Base-by-base conservation (phyloP, 768 basidiomycete genomes). In the Antrodiella citrinella region DNA sequence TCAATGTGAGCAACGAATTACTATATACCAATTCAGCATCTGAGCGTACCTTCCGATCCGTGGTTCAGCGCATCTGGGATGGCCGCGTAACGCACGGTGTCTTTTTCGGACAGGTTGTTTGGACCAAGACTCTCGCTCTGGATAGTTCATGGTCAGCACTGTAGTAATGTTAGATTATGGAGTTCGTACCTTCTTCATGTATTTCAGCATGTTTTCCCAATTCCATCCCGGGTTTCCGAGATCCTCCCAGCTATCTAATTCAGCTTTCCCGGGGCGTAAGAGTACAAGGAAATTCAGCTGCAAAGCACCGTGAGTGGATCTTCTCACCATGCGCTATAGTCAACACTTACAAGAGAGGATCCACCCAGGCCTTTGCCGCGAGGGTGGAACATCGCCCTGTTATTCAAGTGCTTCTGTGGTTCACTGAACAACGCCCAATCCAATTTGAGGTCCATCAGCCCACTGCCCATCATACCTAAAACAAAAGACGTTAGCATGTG, bases 161-260 rank as follows among this genome's bases (percentile, higher is more conserved):
- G n/a, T n/a, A n/a, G n/a, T n/a, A n/a, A n/a, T n/a, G n/a, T n/a
- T n/a, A n/a, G n/a, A n/a, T n/a, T n/a, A n/a, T n/a, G 30, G 7
- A 35, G 15, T 15, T 35, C 30, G 15, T 7, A 35, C 30, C 49
- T 57, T 59, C 48, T 57, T 63, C 30, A 52, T 42, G 41, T 65
- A 64, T 19, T 58, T 54, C 3, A 56, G 44, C 13, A 58, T 45
- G 30, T 43, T 47, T 3, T 53, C 51, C 61, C 59, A 64, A 48
- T 59, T 58, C 63, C 64, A 65, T 0, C 62, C 61, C 7, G 55
- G 48, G 22, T 60, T 62, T 2, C 63, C 64, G 0, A 64, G 49
- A 5, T 47, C 47, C 21, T 61, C 63, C 15, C 54, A 18, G 10
- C 47, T 53, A 24, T 55, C 49, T 15, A 54, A 19, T 18, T 56